Conservation (phyloP, 345 rosid genomes). For the Populus pruinosa region DNA sequence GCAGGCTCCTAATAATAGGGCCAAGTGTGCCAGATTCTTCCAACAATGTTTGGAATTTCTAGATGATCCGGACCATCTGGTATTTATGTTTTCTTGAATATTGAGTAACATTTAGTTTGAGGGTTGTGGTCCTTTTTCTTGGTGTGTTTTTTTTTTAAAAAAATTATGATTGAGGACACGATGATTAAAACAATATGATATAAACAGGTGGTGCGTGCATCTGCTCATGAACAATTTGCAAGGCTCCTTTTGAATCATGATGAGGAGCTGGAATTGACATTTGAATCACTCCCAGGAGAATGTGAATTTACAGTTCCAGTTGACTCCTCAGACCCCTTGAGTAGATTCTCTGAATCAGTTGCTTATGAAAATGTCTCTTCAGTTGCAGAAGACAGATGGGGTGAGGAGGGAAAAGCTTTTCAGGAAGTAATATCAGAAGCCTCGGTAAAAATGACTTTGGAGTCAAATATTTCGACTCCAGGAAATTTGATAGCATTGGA, state of each 20-base stretch:
- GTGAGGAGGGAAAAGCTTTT: constrained; percentile 24
- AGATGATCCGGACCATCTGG: constrained; percentile 85
- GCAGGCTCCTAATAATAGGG: constrained; percentile 66
- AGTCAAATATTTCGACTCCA: constrained; percentile 32
- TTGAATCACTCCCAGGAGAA: constrained; percentile 54
- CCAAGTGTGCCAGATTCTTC: constrained; percentile 78
- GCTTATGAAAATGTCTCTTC: constrained; percentile 30
- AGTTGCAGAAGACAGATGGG: constrained; percentile 29
- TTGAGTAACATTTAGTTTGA: neutral
- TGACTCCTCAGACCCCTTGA: constrained; percentile 43
- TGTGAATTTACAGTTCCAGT: constrained; percentile 54
- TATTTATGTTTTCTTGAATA: constrained; percentile 16
- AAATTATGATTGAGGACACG: too few species aligned
- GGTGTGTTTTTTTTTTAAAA: neutral
- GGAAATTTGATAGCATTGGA: constrained; percentile 21
- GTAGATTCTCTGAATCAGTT: constrained; percentile 37
- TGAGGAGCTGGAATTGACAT: constrained; percentile 54
- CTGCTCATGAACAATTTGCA: constrained; percentile 94
- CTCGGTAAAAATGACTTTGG: constrained; percentile 40
- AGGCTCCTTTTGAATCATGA: constrained; percentile 75
- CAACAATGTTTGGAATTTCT: constrained; percentile 75
- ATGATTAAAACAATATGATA: constrained; percentile 4
- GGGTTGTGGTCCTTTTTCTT: neutral
- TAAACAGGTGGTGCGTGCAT: constrained; percentile 83
- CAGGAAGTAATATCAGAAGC: constrained; percentile 30